Conservation (phyloP, 371 early-diverging fungal genomes). For the Rhizopus stolonifer region DNA sequence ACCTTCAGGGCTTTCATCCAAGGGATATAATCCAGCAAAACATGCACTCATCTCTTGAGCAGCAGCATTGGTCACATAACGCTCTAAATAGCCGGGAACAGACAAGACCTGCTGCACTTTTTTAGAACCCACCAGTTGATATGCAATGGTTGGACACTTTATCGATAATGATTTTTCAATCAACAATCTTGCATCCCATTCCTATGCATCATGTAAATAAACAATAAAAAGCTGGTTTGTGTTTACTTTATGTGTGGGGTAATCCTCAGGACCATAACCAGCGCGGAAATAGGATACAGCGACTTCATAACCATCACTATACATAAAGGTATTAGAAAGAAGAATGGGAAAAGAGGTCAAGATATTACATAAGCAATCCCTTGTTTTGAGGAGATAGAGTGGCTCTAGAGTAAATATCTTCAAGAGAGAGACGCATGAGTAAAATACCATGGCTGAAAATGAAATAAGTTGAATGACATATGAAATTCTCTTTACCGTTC, state of each 20-base stretch:
- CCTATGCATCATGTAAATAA: slow-evolving; percentile 33
- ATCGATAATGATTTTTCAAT: slow-evolving; percentile 83
- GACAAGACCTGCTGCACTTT: slow-evolving; percentile 95
- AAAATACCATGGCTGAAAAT: slow-evolving; percentile 61
- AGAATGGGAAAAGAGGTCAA: neutral
- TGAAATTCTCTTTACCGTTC: slow-evolving; percentile 69
- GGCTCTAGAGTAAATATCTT: slow-evolving; percentile 62
- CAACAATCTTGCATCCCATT: slow-evolving; percentile 83
- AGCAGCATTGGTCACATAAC: slow-evolving; percentile 58
- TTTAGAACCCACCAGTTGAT: slow-evolving; percentile 94
- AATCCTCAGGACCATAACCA: slow-evolving; percentile 91
- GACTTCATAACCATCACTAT: slow-evolving; percentile 72
- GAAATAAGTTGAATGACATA: no score
- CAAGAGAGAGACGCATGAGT: slow-evolving; percentile 65
- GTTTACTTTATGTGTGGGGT: slow-evolving; percentile 63
- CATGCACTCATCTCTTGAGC: slow-evolving; percentile 64
- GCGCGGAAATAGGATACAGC: slow-evolving; percentile 92
- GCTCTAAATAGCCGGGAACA: slow-evolving; percentile 76
- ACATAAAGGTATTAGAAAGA: no score
- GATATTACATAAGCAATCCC: slow-evolving; percentile 58
- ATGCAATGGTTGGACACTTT: slow-evolving; percentile 89
- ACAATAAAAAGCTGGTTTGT: neutral
- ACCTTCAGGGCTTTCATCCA: slow-evolving; percentile 75
- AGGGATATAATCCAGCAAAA: slow-evolving; percentile 90
- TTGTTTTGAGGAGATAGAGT: slow-evolving; percentile 55